These are phyloP conservation scores for Pseudogymnoascus sp. DNA, from an alignment of 2,329 filamentous ascomycete genomes.

Conservation along the genomic window DNA sequence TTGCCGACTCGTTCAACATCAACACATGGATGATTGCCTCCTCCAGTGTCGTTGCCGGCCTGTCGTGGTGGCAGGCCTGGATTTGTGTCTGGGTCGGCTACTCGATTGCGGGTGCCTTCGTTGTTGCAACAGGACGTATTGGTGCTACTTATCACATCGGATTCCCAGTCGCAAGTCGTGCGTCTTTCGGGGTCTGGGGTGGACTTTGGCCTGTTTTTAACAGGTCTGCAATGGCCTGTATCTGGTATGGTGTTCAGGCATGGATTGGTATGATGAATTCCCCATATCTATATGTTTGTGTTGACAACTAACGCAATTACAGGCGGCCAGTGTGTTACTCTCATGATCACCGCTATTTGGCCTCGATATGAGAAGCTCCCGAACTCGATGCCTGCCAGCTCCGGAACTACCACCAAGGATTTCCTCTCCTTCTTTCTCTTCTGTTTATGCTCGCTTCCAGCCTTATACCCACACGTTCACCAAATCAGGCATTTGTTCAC, in stretches of 20 bases:
- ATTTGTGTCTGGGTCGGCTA: slow-evolving; percentile 86
- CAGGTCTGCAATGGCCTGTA: slow-evolving; percentile 70
- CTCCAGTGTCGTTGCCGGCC: slow-evolving; percentile 66
- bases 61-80: slow-evolving; percentile 90
- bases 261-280: slow-evolving; percentile 48
- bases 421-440: slow-evolving; percentile 83
- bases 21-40: slow-evolving; percentile 94
- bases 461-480: slow-evolving; percentile 84
- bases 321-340: slow-evolving; percentile 72
- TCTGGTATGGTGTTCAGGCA: slow-evolving; percentile 81
- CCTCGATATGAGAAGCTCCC: slow-evolving; percentile 48
- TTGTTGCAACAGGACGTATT: slow-evolving; percentile 72
- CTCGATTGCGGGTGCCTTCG: slow-evolving; percentile 64
- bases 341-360: slow-evolving; percentile 88
- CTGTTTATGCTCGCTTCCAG: slow-evolving; percentile 71
- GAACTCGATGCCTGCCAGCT: slow-evolving; percentile 56
- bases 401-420: slow-evolving; percentile 65
- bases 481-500: slow-evolving; percentile 86
- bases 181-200: slow-evolving; percentile 85
- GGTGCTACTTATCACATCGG: slow-evolving; percentile 83
- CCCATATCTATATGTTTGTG: neutral
- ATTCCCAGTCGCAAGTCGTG: slow-evolving; percentile 71
- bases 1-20: slow-evolving; percentile 79
- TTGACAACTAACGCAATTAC: neutral
- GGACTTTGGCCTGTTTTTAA: slow-evolving; percentile 85